Base-by-base conservation (phyloP, 768 basidiomycete species). In the Boletus huronensis region DNA sequence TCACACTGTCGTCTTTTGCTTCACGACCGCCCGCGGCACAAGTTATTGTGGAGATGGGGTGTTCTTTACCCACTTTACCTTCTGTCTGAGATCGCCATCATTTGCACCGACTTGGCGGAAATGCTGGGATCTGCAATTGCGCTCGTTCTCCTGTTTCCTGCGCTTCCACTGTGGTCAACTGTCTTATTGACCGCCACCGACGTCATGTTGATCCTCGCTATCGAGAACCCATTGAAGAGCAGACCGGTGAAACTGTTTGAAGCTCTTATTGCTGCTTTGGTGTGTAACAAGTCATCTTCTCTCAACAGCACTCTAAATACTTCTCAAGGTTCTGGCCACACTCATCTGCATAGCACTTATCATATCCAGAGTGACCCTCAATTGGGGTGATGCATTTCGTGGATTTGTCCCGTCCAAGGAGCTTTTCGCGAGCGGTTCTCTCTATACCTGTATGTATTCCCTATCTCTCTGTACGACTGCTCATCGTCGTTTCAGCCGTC, bases 101-200 rank as follows among this genome's bases (percentile, higher is more conserved):
- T 90, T 23, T 80, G 83, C 11, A 91, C 89, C 6, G 90, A 91
- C 66, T 75, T 93, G 34, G 88, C 90, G 9, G 91, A 94, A 68
- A 75, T 94, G 16, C 72, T 94, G 21, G 85, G 92, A 5, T 87
- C 84, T 40, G 91, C 90, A 14, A 91, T 93, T 48, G 90, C 87
- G 0, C 74, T 93, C 42, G 82, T 83, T 65, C 76, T 93, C 72
- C 75, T 90, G 36, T 87, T 90, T 64, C 88, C 87, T 0, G 67
- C 65, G 25, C 75, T 90, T 6, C 78, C 88, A 38, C 70, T 90
- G 5, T 90, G 85, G 83, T 84, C 81, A 5, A 80, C 83, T 13
- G 85, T 89, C 8, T 70, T 90, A 16, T 72, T 90, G 50, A 90
- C 88, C 6, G 80, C 81, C 0, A 70, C 75, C 23, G 88, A 90